These are phyloP conservation scores for Acorus gramineus DNA, from an alignment of 106 monocot genomes.

Conservation along the genomic window DNA sequence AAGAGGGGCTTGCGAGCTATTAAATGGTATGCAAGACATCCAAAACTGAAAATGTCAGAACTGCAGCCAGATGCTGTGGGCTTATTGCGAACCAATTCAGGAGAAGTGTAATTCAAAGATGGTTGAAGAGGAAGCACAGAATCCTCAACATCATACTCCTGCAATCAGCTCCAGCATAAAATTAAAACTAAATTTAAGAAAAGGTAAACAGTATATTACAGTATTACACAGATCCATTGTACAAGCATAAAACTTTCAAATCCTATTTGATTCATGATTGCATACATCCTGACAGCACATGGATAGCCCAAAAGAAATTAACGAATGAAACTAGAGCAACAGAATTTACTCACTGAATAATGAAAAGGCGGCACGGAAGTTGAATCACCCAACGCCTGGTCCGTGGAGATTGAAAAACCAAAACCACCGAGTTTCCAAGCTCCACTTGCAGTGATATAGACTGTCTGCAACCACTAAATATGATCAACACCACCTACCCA, in stretches of 20 bases:
- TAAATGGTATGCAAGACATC: constrained; percentile 83
- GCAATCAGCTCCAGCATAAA: constrained; percentile 8
- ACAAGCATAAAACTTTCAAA: too few species aligned
- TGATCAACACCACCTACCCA: background rate
- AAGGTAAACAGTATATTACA: too few species aligned
- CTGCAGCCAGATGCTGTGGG: constrained; percentile 23
- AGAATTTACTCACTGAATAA: constrained; percentile 52
- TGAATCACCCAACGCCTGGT: constrained; percentile 56
- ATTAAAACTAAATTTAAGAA: too few species aligned
- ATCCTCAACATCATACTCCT: constrained; percentile 99
- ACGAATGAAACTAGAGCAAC: too few species aligned
- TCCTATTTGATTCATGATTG: too few species aligned
- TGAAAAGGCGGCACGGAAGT: constrained; percentile 60
- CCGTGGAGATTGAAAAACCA: constrained; percentile 78
- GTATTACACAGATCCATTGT: too few species aligned
- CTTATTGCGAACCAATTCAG: constrained; percentile 79
- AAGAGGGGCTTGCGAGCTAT: constrained; percentile 71
- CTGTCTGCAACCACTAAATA: constrained; percentile 41
- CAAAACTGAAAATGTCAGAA: constrained; percentile 87
- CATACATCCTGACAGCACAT: too few species aligned
- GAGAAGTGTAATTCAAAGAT: constrained; percentile 63
- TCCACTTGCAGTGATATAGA: constrained; percentile 85
- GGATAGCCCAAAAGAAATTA: too few species aligned
- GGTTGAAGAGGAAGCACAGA: constrained; percentile 67
- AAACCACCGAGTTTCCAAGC: constrained; percentile 99